Conservation (phyloP, 129 eudicot species). For the Arctium lappa region DNA sequence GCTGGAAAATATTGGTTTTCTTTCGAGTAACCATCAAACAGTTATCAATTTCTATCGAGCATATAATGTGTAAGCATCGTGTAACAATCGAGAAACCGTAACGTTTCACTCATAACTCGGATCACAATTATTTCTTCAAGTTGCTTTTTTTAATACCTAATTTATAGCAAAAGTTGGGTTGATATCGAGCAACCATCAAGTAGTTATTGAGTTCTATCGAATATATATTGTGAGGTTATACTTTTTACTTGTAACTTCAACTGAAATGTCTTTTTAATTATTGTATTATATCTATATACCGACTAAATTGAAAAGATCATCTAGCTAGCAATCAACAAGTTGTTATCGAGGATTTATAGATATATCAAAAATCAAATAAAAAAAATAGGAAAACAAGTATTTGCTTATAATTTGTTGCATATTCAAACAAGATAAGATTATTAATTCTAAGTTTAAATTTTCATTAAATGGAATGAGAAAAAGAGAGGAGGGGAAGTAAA, state of each 20-base stretch:
- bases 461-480: background rate
- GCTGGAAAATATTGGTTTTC: too few relatives aligned
- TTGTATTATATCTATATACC: too few relatives aligned
- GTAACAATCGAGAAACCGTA: background rate
- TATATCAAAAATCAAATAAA: too few relatives aligned
- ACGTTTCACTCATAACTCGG: background rate
- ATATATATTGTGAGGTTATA: too few relatives aligned
- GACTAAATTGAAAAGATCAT: background rate
- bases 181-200: background rate
- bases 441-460: background rate
- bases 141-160: background rate
- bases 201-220: too few relatives aligned
- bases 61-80: background rate
- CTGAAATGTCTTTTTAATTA: too few relatives aligned
- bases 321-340: background rate
- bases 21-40: background rate
- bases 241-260: too few relatives aligned
- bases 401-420: background rate
- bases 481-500: too few relatives aligned
- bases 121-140: background rate
- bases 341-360: too few relatives aligned
- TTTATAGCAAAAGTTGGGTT: background rate
- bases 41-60: background rate
- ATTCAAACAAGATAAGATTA: background rate
- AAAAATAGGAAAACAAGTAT: too few relatives aligned